A percentile compares a stretch with the other conserved stretches of the same genome.
Evolutionary conservation across 169 alveolate genomes (phyloP).

Genomic region (Neospora caninum): DNA sequence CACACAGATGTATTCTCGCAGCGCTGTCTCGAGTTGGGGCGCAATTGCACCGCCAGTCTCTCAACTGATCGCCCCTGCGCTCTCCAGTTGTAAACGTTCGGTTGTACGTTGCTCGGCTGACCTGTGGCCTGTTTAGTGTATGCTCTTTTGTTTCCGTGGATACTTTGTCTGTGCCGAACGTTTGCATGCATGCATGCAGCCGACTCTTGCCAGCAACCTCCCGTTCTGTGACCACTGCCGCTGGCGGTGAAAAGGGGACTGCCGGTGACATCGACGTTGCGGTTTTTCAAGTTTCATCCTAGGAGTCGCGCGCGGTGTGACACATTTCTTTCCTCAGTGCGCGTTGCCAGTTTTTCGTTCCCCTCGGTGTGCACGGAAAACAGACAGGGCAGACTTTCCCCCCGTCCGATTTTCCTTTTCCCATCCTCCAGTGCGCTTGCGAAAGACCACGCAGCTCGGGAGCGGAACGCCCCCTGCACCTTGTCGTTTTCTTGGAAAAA

Average conservation of each 20-base stretch:
- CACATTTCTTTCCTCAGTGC: not conserved
- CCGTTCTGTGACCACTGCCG: not conserved
- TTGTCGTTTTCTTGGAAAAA: not conserved
- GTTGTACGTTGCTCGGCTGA: too few species aligned
- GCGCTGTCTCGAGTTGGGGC: too few species aligned
- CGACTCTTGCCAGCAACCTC: not conserved
- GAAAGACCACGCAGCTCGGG: not conserved
- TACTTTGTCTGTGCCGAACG: not conserved
- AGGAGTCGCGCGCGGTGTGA: not conserved
- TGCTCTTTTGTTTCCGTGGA: not conserved
- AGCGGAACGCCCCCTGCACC: too few species aligned
- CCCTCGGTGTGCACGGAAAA: not conserved
- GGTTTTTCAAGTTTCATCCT: not conserved
- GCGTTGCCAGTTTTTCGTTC: not conserved
- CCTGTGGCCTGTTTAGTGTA: not conserved
- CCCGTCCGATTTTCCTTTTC: not conserved
- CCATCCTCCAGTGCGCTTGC: not conserved
- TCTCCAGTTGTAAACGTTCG: too few species aligned
- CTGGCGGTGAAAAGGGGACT: not conserved
- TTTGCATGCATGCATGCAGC: not conserved
- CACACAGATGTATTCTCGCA: too few species aligned
- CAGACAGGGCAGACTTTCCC: not conserved
- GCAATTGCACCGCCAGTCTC: too few species aligned
- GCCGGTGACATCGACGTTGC: not conserved
- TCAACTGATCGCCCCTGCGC: too few species aligned